Evolutionary conservation across 1,284 basidiomycete species (phyloP).

Genomic region (Apiotrichum gracile): DNA sequence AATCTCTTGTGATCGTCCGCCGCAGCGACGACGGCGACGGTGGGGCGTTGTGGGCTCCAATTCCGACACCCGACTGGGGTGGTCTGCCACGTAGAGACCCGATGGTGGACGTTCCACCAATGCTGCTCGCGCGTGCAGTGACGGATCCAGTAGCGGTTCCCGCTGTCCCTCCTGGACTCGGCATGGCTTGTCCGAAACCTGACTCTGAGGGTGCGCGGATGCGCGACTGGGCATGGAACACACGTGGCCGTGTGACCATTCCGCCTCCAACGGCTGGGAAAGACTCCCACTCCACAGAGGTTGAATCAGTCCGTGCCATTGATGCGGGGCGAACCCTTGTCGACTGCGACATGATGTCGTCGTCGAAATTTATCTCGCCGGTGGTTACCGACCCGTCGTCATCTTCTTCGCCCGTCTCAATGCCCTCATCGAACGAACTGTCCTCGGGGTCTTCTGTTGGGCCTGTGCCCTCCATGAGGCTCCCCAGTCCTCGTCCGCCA

Average conservation of each 20-base stretch:
- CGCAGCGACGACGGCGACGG: conserved; percentile 27
- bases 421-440: conserved; percentile 53
- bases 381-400: conserved; percentile 16
- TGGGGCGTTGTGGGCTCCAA: background rate
- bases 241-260: conserved; percentile 63
- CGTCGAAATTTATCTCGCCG: conserved; percentile 1
- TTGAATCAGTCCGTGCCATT: background rate
- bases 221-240: conserved; percentile 66
- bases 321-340: conserved; percentile 21
- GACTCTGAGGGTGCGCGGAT: conserved; percentile 52
- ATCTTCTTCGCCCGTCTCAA: conserved; percentile 21
- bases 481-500: conserved; percentile 52
- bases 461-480: conserved; percentile 31
- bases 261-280: conserved; percentile 74
- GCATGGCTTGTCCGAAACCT: conserved; percentile 34
- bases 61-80: conserved; percentile 6
- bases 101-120: conserved; percentile 39
- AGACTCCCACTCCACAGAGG: conserved; percentile 42
- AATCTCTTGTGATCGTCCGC: conserved; percentile 30
- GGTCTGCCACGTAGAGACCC: conserved; percentile 10
- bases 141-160: conserved; percentile 34
- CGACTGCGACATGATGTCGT: conserved; percentile 21
- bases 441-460: conserved; percentile 1
- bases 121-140: conserved; percentile 43
- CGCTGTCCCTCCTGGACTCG: conserved; percentile 36